A percentile compares a stretch with the other conserved stretches of the same genome.
Evolutionary conservation across 2,329 filamentous ascomycete species (phyloP).

Genomic region (Cryphonectria naterciae): DNA sequence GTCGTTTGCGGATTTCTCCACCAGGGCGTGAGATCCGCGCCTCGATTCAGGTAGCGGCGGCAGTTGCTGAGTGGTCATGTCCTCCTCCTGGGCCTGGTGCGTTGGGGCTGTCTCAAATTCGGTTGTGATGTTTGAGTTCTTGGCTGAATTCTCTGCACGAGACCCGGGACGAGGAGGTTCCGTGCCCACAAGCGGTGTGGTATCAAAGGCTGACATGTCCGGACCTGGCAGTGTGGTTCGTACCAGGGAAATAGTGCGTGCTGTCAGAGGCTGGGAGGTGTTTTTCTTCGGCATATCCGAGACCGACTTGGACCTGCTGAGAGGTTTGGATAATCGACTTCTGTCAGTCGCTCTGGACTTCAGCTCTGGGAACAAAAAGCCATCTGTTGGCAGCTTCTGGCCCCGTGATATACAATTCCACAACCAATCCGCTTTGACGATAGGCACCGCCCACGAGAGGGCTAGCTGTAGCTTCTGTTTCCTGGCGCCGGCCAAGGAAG

Average conservation of each 20-base stretch:
- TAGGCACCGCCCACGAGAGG: conserved; percentile 73
- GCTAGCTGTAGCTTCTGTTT: conserved; percentile 82
- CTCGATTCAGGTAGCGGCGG: conserved; percentile 34
- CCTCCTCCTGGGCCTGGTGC: conserved; percentile 34
- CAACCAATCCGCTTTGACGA: conserved; percentile 83
- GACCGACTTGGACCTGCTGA: conserved; percentile 25
- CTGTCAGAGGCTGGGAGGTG: conserved; percentile 19
- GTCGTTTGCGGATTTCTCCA: conserved; percentile 45
- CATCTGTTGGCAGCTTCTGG: conserved; percentile 48
- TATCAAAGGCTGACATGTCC: conserved; percentile 29
- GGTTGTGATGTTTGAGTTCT: conserved; percentile 26
- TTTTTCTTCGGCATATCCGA: conserved; percentile 25
- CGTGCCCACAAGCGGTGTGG: conserved; percentile 19
- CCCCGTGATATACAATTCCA: conserved; percentile 75
- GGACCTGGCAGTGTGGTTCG: conserved; percentile 19
- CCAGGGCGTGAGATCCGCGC: conserved; percentile 42
- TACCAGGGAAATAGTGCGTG: conserved; percentile 15
- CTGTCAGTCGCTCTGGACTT: conserved; percentile 36
- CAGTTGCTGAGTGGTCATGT: background rate
- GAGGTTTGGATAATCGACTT: conserved; percentile 13
- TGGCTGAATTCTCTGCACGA: conserved; percentile 5
- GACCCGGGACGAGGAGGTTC: conserved; percentile 11
- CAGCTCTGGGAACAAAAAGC: conserved; percentile 54
- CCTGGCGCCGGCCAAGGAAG: conserved; percentile 58
- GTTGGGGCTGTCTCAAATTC: conserved; percentile 39